These are phyloP conservation scores for Knoxdaviesia capensis DNA, from an alignment of 2,329 filamentous ascomycete species.

Conservation along the genomic window DNA sequence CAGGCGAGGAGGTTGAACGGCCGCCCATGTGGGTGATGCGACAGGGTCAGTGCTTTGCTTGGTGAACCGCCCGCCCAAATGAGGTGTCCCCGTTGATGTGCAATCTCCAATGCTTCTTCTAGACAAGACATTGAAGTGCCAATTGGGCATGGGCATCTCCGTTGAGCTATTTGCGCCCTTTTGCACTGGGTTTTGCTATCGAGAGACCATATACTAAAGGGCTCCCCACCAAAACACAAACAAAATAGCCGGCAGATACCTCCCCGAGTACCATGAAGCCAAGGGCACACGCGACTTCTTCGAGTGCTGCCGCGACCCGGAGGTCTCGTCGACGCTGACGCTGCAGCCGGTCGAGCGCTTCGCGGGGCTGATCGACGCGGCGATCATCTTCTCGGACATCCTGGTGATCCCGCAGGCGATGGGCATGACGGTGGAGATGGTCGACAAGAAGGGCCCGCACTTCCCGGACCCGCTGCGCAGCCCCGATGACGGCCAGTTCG, in stretches of 20 bases:
- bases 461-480: slow-evolving; percentile 70
- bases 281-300: slow-evolving; percentile 91
- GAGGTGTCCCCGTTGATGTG: neutral
- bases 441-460: slow-evolving; percentile 89
- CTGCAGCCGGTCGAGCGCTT: slow-evolving; percentile 90
- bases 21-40: slow-evolving; percentile 99
- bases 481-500: slow-evolving; percentile 70
- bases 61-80: neutral
- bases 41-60: slow-evolving; percentile 44
- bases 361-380: slow-evolving; percentile 75
- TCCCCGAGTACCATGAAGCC: slow-evolving; percentile 92
- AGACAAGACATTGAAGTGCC: no score
- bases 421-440: slow-evolving; percentile 97
- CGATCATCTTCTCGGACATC: slow-evolving; percentile 98
- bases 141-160: no score
- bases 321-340: slow-evolving; percentile 82
- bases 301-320: slow-evolving; percentile 83
- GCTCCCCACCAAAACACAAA: neutral
- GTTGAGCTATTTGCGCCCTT: no score
- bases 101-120: no score
- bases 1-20: slow-evolving; percentile 77
- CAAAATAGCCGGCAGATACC: slow-evolving; percentile 67
- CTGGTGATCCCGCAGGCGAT: slow-evolving; percentile 94
- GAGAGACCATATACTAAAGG: neutral
- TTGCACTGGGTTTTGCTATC: no score